Conservation (phyloP, 108 stramenopile genomes). For the Nitzschia putrida region DNA sequence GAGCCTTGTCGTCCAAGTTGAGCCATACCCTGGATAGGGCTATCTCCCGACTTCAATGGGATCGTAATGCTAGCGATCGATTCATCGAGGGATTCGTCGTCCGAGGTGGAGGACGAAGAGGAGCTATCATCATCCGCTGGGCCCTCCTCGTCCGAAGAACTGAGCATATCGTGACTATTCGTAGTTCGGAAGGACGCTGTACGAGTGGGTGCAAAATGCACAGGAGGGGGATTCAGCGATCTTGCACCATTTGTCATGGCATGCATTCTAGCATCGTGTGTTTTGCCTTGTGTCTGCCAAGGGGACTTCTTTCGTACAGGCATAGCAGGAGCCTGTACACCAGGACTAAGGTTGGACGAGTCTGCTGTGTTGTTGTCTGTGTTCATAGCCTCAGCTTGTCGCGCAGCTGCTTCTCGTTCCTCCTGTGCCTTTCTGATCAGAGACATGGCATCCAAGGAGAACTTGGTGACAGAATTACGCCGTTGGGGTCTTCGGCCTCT, state of each 20-base stretch:
- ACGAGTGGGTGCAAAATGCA: neutral
- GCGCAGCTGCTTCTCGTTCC: neutral
- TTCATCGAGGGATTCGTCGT: slow-evolving; percentile 8
- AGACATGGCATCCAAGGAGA: slow-evolving; percentile 7
- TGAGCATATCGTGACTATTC: neutral
- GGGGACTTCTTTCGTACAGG: slow-evolving; percentile 3
- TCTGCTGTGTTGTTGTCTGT: neutral
- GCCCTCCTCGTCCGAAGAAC: slow-evolving; percentile 15
- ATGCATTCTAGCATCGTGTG: neutral
- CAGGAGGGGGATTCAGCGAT: neutral
- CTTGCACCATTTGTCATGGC: neutral
- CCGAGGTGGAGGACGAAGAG: neutral
- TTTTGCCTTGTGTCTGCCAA: neutral
- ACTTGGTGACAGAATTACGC: slow-evolving; percentile 21
- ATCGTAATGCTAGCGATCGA: slow-evolving; percentile 10
- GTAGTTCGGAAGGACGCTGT: neutral
- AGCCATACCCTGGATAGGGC: neutral
- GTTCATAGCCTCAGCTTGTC: neutral
- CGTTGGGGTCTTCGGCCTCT: slow-evolving; percentile 17
- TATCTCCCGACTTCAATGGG: neutral
- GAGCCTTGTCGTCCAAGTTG: neutral
- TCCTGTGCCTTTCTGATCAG: neutral
- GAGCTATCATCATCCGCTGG: neutral
- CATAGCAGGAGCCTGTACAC: neutral
- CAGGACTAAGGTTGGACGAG: neutral